Conservation (phyloP, 495 filamentous ascomycete genomes). For the Hypoxylon subgilvum region DNA sequence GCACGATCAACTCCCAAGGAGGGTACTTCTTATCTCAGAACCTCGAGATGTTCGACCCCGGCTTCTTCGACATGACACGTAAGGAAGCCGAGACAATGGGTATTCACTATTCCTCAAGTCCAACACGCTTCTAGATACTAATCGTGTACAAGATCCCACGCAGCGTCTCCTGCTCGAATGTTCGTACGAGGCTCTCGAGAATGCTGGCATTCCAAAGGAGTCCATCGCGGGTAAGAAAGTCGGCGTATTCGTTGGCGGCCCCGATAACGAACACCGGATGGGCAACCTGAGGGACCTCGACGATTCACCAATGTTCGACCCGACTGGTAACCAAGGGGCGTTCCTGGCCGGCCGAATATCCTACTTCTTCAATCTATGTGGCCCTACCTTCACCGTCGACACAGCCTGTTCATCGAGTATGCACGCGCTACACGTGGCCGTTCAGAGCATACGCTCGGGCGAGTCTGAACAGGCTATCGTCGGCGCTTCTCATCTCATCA, state of each 20-base stretch:
- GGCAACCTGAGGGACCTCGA: conserved; percentile 50
- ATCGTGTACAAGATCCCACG: conserved; percentile 55
- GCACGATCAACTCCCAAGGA: conserved; percentile 50
- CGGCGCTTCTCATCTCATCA: conserved; percentile 52
- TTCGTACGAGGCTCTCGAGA: conserved; percentile 58
- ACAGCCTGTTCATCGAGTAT: conserved; percentile 84
- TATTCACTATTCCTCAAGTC: neutral
- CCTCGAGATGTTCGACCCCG: conserved; percentile 54
- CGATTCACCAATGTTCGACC: conserved; percentile 47
- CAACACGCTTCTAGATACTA: neutral
- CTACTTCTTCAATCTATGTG: conserved; percentile 60
- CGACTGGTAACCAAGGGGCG: conserved; percentile 50
- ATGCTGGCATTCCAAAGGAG: conserved; percentile 56
- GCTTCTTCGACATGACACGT: conserved; percentile 59
- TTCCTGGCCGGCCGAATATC: conserved; percentile 64
- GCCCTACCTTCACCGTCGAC: conserved; percentile 73
- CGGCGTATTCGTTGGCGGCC: conserved; percentile 53
- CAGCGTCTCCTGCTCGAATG: conserved; percentile 63
- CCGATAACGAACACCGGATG: conserved; percentile 47
- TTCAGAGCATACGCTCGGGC: conserved; percentile 71
- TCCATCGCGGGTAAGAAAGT: conserved; percentile 51
- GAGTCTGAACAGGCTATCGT: conserved; percentile 55
- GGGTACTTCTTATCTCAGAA: conserved; percentile 64
- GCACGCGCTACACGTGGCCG: conserved; percentile 69
- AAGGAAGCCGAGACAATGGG: conserved; percentile 58